A percentile compares a stretch with the other conserved stretches of the same genome.
Conservation (phyloP, 331 rosid genomes). For the Pyracantha coccinea region DNA sequence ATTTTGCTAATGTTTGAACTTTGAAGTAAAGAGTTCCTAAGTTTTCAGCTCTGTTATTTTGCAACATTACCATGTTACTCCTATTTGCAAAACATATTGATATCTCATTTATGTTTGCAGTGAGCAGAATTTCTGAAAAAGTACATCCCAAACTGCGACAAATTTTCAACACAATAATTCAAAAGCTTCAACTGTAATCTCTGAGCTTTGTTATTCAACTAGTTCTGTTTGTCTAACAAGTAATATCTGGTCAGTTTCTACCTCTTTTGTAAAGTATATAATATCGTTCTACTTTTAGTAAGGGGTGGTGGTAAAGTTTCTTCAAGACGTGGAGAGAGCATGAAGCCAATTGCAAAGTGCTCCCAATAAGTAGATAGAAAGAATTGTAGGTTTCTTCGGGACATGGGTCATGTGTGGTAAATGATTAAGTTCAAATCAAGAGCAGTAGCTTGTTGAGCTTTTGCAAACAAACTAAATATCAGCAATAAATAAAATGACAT, state of each 20-base stretch:
- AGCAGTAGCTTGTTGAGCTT: background rate
- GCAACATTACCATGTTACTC: background rate
- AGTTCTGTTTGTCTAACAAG: background rate
- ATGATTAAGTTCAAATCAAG: background rate
- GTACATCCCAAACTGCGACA: background rate
- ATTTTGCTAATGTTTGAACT: background rate
- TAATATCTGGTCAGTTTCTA: background rate
- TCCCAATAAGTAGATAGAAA: background rate
- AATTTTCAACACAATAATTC: background rate
- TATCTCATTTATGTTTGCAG: background rate
- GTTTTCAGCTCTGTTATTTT: background rate
- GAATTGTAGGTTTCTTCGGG: background rate
- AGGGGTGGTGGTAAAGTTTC: background rate
- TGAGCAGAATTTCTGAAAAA: slow-evolving; percentile 1
- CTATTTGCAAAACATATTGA: background rate
- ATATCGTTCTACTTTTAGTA: background rate
- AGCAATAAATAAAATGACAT: background rate
- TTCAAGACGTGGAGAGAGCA: background rate
- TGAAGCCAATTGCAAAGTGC: background rate
- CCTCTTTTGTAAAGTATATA: background rate
- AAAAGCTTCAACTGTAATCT: background rate
- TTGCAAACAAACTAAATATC: background rate
- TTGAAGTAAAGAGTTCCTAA: background rate
- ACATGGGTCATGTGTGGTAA: background rate
- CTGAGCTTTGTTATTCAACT: background rate